Percentiles rank a stretch among this genome's conserved stretches.
phyloP scores from a whole-genome alignment of 1,284 basidiomycete species.

The Wolfiporia cocos region DNA sequence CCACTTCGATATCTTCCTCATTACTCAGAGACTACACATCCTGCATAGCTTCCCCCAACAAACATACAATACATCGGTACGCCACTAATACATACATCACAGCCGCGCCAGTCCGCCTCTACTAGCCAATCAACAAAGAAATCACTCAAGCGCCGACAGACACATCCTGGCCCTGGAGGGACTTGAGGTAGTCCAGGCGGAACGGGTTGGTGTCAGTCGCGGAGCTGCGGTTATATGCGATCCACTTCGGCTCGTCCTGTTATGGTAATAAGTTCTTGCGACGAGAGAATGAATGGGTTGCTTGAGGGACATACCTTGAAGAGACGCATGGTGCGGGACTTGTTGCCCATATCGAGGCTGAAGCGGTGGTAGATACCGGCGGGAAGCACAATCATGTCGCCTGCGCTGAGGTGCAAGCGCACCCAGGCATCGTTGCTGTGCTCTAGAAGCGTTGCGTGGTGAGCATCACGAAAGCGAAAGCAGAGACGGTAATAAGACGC shows the following conservation, averaged over 20 bases:
- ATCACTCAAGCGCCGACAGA: slow-evolving; percentile 13
- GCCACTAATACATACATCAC: too few species aligned
- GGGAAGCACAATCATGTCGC: slow-evolving; percentile 72
- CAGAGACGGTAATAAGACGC: slow-evolving; percentile 7
- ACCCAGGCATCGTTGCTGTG: slow-evolving; percentile 64
- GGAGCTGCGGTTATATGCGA: slow-evolving; percentile 58
- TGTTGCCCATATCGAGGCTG: slow-evolving; percentile 67
- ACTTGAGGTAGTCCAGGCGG: slow-evolving; percentile 53
- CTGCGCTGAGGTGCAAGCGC: slow-evolving; percentile 58
- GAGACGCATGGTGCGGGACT: slow-evolving; percentile 67
- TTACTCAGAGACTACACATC: too few species aligned
- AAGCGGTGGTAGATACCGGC: slow-evolving; percentile 85
- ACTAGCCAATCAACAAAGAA: too few species aligned
- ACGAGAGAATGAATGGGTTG: neutral
- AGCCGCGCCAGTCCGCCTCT: too few species aligned
- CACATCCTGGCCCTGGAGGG: slow-evolving; percentile 22
- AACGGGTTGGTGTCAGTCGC: slow-evolving; percentile 60
- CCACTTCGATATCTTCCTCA: too few species aligned
- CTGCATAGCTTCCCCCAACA: too few species aligned
- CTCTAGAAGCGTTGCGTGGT: too few species aligned
- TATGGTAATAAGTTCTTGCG: neutral
- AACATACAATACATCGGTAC: too few species aligned
- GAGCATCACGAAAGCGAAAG: too few species aligned
- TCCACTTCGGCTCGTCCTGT: slow-evolving; percentile 87
- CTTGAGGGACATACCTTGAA: slow-evolving; percentile 52